These are phyloP conservation scores for Besnoitia besnoiti DNA, from an alignment of 169 alveolate genomes.

Conservation along the genomic window DNA sequence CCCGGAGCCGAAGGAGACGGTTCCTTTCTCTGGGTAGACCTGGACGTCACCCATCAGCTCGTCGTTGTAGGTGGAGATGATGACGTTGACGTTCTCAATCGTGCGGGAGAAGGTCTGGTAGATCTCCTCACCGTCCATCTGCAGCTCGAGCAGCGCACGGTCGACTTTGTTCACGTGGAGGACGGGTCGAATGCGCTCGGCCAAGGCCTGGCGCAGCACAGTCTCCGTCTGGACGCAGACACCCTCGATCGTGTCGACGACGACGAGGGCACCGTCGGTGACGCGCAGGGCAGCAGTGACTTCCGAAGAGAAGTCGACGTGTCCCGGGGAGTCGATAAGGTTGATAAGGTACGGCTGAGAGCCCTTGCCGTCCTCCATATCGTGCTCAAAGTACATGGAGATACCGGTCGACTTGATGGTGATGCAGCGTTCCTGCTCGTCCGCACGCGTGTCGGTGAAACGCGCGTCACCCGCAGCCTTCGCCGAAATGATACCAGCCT, in stretches of 20 bases:
- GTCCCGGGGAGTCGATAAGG: slow-evolving; percentile 99
- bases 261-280: slow-evolving; percentile 99
- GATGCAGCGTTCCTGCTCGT: slow-evolving; percentile 99
- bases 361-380: slow-evolving; percentile 89
- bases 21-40: slow-evolving; percentile 97
- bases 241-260: slow-evolving; percentile 99
- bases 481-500: slow-evolving; percentile 99
- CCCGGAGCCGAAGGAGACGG: slow-evolving; percentile 99
- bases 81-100: slow-evolving; percentile 97
- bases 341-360: slow-evolving; percentile 94
- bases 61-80: slow-evolving; percentile 96
- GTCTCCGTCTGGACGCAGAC: slow-evolving; percentile 99
- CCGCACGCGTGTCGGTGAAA: slow-evolving; percentile 99
- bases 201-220: slow-evolving; percentile 98
- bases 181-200: slow-evolving; percentile 97
- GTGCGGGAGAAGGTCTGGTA: slow-evolving; percentile 96
- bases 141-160: slow-evolving; percentile 96
- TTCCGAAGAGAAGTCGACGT: slow-evolving; percentile 99
- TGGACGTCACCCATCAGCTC: slow-evolving; percentile 96
- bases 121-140: slow-evolving; percentile 98
- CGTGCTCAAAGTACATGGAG: slow-evolving; percentile 97
- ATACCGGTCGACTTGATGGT: slow-evolving; percentile 99
- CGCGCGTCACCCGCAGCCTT: slow-evolving; percentile 99
- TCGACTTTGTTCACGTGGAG: slow-evolving; percentile 98
- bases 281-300: slow-evolving; percentile 99